Conservation (phyloP, 768 basidiomycete genomes). For the Leucosporidium creatinivorum region DNA sequence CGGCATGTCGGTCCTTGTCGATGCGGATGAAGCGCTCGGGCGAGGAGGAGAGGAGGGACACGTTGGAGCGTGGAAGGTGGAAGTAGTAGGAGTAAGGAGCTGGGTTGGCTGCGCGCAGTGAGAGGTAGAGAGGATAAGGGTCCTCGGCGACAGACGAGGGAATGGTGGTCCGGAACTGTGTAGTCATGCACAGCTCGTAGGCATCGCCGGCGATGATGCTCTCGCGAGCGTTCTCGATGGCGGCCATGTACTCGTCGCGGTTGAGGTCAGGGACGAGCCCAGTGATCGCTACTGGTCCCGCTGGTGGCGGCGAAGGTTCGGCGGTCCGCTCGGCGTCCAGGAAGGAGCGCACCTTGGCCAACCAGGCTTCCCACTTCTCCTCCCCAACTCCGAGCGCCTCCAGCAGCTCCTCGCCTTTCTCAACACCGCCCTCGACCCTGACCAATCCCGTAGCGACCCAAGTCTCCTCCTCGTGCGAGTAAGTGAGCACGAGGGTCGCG, state of each 20-base stretch:
- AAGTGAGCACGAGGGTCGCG: conserved; percentile 14
- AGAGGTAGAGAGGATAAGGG: conserved; percentile 41
- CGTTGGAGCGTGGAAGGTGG: conserved; percentile 16
- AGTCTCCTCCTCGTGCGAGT: background rate
- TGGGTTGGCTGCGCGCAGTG: conserved; percentile 66
- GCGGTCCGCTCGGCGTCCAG: background rate
- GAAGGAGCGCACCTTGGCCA: background rate
- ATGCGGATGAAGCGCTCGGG: conserved; percentile 86
- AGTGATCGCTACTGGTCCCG: background rate
- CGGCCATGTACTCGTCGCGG: conserved; percentile 52
- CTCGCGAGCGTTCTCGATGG: conserved; percentile 64
- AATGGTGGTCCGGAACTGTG: conserved; percentile 26
- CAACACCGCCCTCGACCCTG: background rate
- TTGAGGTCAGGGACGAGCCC: conserved; percentile 8
- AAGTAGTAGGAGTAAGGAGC: conserved; percentile 76
- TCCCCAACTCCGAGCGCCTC: conserved; percentile 4
- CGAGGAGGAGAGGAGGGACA: conserved; percentile 70
- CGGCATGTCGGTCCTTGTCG: conserved; percentile 59
- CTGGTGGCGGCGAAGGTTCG: background rate
- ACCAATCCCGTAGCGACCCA: conserved; percentile 28
- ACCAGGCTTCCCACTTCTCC: conserved; percentile 3
- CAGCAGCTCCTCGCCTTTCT: background rate
- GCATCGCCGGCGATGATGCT: conserved; percentile 74
- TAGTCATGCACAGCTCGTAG: conserved; percentile 85
- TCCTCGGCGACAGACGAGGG: conserved; percentile 37